Evolutionary conservation across 1,139 yeast species (phyloP), one percentile per base, ranked within the genome.

Genomic region (Sugiyamaella xylanicola): DNA sequence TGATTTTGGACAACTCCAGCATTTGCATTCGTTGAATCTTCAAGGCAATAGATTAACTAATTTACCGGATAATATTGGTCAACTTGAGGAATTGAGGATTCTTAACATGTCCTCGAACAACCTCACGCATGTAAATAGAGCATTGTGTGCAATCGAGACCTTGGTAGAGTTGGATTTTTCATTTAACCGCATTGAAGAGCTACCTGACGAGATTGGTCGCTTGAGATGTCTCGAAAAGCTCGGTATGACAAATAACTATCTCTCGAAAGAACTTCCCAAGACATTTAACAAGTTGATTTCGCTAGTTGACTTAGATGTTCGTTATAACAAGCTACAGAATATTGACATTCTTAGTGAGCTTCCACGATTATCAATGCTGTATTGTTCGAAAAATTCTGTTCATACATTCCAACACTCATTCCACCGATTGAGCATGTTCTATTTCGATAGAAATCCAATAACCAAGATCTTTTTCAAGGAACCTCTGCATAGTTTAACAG

Each of bases 21-120:
- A 65, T 1, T 63, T 75, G 41, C 56, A 59, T 11, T 58, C 65
- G 3, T 60, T 75, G 22, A 67, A 72, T 53, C 58, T 74, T 4
- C 91, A 88, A 60, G 90, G 92, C 62, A 93, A 93, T 70, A 87
- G 87, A 66, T 74, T 93, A 56, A 76, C 80, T 0, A 68, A 72
- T 16, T 74, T 93, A 47, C 97, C 98, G 0, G 76, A 76, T 41
- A 75, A 83, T 1, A 80, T 91, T 64, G 77, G 83, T 0, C 75
- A 78, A 37, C 73, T 90, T 48, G 74, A 75, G 35, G 78, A 79
- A 59, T 76, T 93, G 63, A 80, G 80, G 54, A 71, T 79, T 8
- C 74, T 92, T 59, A 89, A 91, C 67, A 74, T 92, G 58, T 86
- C 96, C 1, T 89, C 97, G 1, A 95, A 95, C 69, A 83, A 84